These are phyloP conservation scores for Linderina pennispora DNA, from an alignment of 192 early-diverging fungal genomes.

Conservation along the genomic window DNA sequence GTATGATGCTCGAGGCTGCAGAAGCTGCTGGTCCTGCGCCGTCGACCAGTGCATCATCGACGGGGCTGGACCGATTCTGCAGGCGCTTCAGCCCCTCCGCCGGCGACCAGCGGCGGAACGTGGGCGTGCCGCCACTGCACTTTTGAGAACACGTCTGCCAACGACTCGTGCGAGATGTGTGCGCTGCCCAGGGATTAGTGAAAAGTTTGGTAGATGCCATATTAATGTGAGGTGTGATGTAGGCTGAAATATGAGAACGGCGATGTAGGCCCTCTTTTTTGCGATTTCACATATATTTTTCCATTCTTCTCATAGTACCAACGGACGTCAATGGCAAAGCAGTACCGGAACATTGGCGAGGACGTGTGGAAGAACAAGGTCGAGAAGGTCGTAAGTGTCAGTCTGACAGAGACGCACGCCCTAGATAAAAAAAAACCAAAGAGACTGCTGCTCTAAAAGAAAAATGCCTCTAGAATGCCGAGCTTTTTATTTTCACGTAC, in stretches of 20 bases:
- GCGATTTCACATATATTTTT: no score
- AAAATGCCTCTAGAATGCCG: no score
- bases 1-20: conserved; percentile 31
- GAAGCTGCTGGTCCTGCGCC: conserved; percentile 4
- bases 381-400: conserved; percentile 98
- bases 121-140: conserved; percentile 46
- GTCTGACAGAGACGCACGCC: no score
- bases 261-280: no score
- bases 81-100: not conserved
- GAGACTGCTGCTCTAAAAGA: conserved; percentile 13
- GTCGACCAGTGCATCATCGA: no score
- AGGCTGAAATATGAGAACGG: no score
- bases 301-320: no score
- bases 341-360: conserved; percentile 79
- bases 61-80: no score
- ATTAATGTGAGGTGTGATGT: no score
- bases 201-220: not conserved
- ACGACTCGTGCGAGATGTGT: conserved; percentile 41
- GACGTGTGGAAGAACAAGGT: conserved; percentile 93
- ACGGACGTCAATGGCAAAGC: conserved; percentile 65
- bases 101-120: not conserved
- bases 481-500: conserved; percentile 97
- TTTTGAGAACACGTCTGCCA: conserved; percentile 18
- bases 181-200: conserved; percentile 25
- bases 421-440: no score